Evolutionary conservation across 345 rosid species (phyloP).

Genomic region (Ceriops zippeliana): DNA sequence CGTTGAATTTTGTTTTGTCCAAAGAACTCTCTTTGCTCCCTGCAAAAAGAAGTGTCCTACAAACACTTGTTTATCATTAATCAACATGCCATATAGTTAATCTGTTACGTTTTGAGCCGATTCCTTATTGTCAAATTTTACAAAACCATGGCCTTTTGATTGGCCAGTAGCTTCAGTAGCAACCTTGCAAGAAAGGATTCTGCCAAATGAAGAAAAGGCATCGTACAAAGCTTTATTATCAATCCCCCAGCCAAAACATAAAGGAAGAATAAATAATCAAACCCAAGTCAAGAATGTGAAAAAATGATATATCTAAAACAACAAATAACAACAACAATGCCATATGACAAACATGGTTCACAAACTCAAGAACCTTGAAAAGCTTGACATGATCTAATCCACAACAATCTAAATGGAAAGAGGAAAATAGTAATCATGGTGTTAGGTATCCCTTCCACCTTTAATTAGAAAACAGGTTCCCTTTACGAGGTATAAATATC

Average conservation of each 20-base stretch:
- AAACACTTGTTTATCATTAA: slow-evolving; percentile 29
- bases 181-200: slow-evolving; percentile 26
- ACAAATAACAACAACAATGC: no score
- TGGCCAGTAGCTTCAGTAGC: slow-evolving; percentile 22
- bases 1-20: slow-evolving; percentile 16
- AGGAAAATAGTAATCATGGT: not conserved
- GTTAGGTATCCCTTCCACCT: no score
- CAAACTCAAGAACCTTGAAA: no score
- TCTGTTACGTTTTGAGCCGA: slow-evolving; percentile 22
- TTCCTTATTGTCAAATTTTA: slow-evolving; percentile 20
- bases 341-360: no score
- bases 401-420: no score
- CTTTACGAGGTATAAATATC: no score
- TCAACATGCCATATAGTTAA: slow-evolving; percentile 25
- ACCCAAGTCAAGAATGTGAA: not conserved
- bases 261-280: not conserved
- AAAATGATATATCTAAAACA: not conserved
- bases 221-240: slow-evolving; percentile 25
- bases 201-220: slow-evolving; percentile 22
- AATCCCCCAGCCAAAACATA: slow-evolving; percentile 1
- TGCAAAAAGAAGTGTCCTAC: slow-evolving; percentile 25
- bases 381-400: no score
- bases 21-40: slow-evolving; percentile 20
- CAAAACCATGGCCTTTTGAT: slow-evolving; percentile 28
- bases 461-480: no score